Conservation (phyloP, 2,329 filamentous ascomycete genomes). For the Coniella vitis region DNA sequence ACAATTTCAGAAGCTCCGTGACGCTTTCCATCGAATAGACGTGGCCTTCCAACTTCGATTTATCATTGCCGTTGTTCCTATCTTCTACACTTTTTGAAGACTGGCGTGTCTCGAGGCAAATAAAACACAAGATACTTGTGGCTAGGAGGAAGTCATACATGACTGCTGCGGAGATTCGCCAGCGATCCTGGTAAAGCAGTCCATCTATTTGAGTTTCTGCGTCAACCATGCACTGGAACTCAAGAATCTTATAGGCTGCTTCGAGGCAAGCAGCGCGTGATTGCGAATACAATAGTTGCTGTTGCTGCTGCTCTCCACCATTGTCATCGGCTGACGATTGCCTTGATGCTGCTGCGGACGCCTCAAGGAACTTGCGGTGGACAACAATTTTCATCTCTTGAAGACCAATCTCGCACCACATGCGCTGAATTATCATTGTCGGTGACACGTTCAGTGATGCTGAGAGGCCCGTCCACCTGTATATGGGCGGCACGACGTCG, state of each 20-base stretch:
- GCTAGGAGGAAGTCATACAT: conserved; percentile 41
- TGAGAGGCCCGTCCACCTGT: conserved; percentile 18
- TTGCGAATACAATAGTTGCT: conserved; percentile 30
- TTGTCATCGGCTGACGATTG: no score
- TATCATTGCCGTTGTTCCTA: not conserved
- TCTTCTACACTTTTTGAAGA: no score
- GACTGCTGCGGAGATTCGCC: conserved; percentile 37
- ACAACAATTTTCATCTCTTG: conserved; percentile 44
- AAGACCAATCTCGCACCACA: conserved; percentile 44
- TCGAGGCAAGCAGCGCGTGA: conserved; percentile 39
- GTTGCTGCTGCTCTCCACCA: no score
- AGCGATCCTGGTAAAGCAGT: conserved; percentile 34
- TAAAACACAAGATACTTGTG: conserved; percentile 40
- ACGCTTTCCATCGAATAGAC: not conserved
- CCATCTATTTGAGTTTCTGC: conserved; percentile 38
- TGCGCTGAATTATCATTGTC: conserved; percentile 43
- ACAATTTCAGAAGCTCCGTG: conserved; percentile 2
- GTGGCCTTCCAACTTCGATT: not conserved
- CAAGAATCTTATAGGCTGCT: conserved; percentile 40
- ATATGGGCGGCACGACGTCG: conserved; percentile 14
- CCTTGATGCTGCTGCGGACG: no score
- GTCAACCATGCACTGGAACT: conserved; percentile 42
- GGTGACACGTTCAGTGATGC: conserved; percentile 39
- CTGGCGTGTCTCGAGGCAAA: conserved; percentile 31
- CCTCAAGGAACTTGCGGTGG: conserved; percentile 45